Evolutionary conservation across 345 rosid genomes (phyloP).

Genomic region (Excoecaria agallocha): DNA sequence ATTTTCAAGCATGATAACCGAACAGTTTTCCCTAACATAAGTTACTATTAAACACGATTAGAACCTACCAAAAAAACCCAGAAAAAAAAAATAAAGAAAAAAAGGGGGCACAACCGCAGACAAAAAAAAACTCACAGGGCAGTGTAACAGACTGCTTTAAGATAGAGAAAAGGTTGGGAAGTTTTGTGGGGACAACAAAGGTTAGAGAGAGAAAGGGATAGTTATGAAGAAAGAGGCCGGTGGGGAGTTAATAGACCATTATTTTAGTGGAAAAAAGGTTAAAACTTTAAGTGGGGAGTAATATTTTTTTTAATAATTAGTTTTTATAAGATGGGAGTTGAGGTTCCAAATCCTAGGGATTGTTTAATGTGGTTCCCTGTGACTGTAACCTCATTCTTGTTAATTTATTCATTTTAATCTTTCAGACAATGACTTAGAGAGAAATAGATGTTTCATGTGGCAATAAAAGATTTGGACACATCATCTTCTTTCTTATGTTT

Average conservation of each 20-base stretch:
- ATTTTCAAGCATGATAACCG: background rate
- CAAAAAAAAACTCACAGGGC: background rate
- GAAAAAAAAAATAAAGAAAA: background rate
- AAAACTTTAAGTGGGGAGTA: background rate
- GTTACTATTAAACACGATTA: conserved; percentile 12
- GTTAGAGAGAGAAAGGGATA: conserved; percentile 7
- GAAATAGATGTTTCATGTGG: conserved; percentile 12
- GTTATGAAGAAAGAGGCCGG: background rate
- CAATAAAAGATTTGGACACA: background rate
- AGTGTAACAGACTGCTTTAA: conserved; percentile 17
- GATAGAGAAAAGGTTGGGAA: conserved; percentile 14
- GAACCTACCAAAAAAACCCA: conserved; percentile 16
- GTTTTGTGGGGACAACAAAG: conserved; percentile 16
- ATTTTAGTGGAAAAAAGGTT: conserved; percentile 3
- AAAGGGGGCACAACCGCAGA: background rate
- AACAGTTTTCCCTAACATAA: conserved; percentile 11
- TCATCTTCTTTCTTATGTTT: background rate
- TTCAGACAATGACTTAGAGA: conserved; percentile 15
- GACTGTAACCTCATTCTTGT: background rate
- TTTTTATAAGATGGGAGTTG: background rate
- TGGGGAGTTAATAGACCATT: background rate
- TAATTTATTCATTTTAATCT: conserved; percentile 11
- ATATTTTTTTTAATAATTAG: too few relatives aligned
- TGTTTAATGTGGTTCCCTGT: conserved; percentile 11
- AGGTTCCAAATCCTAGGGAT: background rate